Evolutionary conservation across 805 yeast species (phyloP).

Genomic region (Pichia eremophila): DNA sequence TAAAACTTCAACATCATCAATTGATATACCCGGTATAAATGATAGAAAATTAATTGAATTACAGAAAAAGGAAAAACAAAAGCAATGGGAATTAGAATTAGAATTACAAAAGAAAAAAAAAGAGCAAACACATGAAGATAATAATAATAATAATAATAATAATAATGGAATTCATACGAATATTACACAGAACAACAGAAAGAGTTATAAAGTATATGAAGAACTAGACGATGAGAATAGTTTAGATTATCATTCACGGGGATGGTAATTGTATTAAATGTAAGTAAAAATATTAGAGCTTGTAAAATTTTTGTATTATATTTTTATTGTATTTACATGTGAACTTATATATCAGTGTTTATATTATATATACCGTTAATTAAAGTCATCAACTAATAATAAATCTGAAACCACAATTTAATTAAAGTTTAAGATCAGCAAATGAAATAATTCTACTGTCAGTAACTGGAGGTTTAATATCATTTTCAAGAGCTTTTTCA

Average conservation of each 20-base stretch:
- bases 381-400: not conserved
- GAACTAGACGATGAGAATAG: constrained; percentile 22
- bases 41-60: not conserved
- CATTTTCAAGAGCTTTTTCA: constrained; percentile 9
- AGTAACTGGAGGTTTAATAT: constrained; percentile 1
- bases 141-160: not conserved
- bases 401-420: not conserved
- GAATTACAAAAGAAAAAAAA: not conserved
- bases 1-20: constrained; percentile 20
- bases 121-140: not conserved
- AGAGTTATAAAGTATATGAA: constrained; percentile 6
- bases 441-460: constrained; percentile 18
- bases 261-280: constrained; percentile 24
- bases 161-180: not conserved
- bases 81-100: constrained; percentile 1
- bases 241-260: constrained; percentile 33
- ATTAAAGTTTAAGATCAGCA: constrained; percentile 16
- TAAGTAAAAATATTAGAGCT: not conserved
- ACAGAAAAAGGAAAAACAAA: constrained; percentile 3
- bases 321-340: too few species aligned
- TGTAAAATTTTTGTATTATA: constrained; percentile 5
- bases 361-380: too few species aligned
- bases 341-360: too few species aligned
- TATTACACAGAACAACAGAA: not conserved
- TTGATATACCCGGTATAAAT: constrained; percentile 22